A percentile compares a stretch with the other conserved stretches of the same genome.
Conservation (phyloP, 2,329 filamentous ascomycete genomes). For the Amauroascus niger region DNA sequence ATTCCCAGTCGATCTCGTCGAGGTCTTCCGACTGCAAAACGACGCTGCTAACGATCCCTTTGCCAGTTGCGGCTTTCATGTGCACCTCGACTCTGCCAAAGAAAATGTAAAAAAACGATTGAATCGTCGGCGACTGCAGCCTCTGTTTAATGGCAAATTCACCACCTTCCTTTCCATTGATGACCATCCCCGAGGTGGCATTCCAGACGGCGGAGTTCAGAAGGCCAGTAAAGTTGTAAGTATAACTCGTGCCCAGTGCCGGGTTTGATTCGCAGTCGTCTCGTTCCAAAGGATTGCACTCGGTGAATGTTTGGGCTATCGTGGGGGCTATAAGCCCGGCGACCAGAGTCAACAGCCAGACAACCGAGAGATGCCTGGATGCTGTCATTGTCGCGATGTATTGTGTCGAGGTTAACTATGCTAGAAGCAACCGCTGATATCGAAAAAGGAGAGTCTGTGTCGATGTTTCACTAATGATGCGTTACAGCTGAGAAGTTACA, state of each 20-base stretch:
- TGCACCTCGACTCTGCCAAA: constrained; percentile 82
- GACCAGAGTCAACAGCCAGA: constrained; percentile 24
- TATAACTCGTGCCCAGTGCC: constrained; percentile 48
- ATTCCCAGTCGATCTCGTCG: constrained; percentile 86
- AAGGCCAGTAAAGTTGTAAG: constrained; percentile 40
- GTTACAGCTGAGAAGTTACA: neutral
- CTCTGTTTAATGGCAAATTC: constrained; percentile 66
- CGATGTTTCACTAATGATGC: neutral
- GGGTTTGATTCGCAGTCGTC: constrained; percentile 62
- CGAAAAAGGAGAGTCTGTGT: neutral
- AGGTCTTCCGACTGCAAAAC: constrained; percentile 88
- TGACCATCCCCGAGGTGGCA: constrained; percentile 56
- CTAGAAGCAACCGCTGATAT: neutral
- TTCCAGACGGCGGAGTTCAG: constrained; percentile 59
- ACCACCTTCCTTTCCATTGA: constrained; percentile 61
- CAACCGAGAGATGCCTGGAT: constrained; percentile 11
- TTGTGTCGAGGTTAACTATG: neutral
- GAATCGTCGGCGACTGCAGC: constrained; percentile 77
- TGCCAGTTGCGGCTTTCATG: constrained; percentile 75
- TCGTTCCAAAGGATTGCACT: constrained; percentile 67
- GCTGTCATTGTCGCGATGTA: constrained; percentile 4
- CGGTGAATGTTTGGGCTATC: constrained; percentile 62
- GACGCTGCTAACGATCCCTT: constrained; percentile 83
- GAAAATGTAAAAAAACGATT: constrained; percentile 94
- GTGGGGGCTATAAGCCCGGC: constrained; percentile 25